Evolutionary conservation across 306 rosid genomes (phyloP).

Genomic region (Herpetospermum pedunculosum): DNA sequence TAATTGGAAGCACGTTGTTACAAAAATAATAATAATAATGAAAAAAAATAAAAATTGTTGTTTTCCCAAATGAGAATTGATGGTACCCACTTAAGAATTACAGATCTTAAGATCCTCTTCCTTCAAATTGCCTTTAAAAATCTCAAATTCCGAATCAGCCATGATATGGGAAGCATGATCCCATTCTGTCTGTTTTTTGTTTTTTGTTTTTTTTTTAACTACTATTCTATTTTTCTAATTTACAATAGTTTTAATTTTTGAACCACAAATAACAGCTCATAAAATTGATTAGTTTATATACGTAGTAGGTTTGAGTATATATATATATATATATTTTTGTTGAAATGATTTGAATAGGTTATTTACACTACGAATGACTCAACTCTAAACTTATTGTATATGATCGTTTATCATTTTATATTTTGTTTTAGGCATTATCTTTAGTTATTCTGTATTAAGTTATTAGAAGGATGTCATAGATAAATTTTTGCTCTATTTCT

Average conservation of each 20-base stretch:
- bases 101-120: background rate
- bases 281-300: background rate
- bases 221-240: background rate
- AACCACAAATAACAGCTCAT: background rate
- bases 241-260: background rate
- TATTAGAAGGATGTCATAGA: no score
- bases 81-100: background rate
- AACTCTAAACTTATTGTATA: no score
- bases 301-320: background rate
- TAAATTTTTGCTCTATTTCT: no score
- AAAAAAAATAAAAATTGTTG: background rate
- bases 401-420: no score
- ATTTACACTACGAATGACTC: no score
- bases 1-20: background rate
- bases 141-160: no score
- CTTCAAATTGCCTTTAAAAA: background rate
- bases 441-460: no score
- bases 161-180: conserved; percentile 2
- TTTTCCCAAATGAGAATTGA: background rate
- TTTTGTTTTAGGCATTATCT: no score
- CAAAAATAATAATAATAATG: background rate
- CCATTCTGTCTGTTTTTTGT: no score
- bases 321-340: no score
- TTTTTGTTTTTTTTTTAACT: background rate
- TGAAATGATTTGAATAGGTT: no score